Percentiles rank a stretch among this genome's conserved stretches.
Evolutionary conservation across 345 rosid genomes (phyloP).

Genomic region (Bruguiera gymnorhiza): DNA sequence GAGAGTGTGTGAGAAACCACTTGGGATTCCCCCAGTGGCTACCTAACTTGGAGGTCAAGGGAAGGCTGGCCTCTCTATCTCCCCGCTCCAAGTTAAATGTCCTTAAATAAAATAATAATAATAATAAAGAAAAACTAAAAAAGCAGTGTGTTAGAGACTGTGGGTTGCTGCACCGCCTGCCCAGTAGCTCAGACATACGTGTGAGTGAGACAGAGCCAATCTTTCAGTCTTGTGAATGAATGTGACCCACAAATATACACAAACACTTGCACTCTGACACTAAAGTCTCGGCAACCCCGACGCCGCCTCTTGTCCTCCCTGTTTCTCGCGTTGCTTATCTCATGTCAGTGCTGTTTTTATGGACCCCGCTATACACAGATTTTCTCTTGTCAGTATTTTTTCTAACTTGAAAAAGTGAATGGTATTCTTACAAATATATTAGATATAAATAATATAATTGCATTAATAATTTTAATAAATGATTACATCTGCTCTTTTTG

Average conservation of each 20-base stretch:
- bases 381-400: no score
- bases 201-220: background rate
- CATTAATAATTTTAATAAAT: no score
- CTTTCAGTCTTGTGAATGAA: constrained; percentile 5
- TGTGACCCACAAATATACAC: constrained; percentile 23
- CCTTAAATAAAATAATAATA: no score
- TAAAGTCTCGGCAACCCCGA: background rate
- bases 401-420: no score
- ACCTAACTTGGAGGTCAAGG: no score
- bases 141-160: background rate
- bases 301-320: constrained; percentile 24
- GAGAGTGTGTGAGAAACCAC: no score
- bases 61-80: background rate
- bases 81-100: no score
- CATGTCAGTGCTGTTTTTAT: constrained; percentile 37
- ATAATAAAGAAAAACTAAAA: no score
- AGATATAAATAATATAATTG: no score
- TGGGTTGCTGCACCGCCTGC: background rate
- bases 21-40: no score
- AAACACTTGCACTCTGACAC: constrained; percentile 20
- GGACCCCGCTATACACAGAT: constrained; percentile 15
- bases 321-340: constrained; percentile 37
- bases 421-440: no score
- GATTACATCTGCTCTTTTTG: no score
- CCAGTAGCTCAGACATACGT: background rate